Percentiles rank a stretch among this genome's conserved stretches.
phyloP scores from a whole-genome alignment of 768 basidiomycete species.

The Kwoniella europaea region DNA sequence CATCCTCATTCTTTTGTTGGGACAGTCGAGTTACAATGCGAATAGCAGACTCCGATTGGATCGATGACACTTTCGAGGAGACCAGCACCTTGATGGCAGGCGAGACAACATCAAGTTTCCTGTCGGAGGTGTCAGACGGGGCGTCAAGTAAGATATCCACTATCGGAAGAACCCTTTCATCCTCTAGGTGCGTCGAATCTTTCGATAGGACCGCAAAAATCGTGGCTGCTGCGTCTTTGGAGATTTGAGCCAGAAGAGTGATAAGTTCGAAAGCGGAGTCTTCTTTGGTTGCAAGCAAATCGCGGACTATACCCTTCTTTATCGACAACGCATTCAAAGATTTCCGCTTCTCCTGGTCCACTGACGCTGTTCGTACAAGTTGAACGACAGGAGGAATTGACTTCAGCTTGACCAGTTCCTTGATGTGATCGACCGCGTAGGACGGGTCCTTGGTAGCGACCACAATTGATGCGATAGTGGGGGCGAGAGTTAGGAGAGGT shows the following conservation, averaged over 20 bases:
- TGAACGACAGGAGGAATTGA: background rate
- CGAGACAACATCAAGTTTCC: background rate
- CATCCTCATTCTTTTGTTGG: background rate
- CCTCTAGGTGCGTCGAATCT: background rate
- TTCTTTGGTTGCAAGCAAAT: constrained; percentile 1
- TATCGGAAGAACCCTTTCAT: constrained; percentile 12
- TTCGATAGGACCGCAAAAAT: constrained; percentile 9
- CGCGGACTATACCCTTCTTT: constrained; percentile 21
- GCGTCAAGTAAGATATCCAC: constrained; percentile 13
- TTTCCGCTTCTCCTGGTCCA: background rate
- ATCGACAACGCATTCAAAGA: background rate
- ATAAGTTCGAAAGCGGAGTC: constrained; percentile 16
- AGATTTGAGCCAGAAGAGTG: background rate
- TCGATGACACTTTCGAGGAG: background rate
- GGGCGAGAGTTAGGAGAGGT: background rate
- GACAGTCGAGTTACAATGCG: background rate
- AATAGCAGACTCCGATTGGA: constrained; percentile 6
- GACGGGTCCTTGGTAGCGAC: constrained; percentile 21
- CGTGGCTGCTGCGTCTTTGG: background rate
- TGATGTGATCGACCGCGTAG: constrained; percentile 33
- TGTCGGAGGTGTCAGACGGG: constrained; percentile 3
- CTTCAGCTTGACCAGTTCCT: constrained; percentile 17
- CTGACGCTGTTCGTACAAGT: background rate
- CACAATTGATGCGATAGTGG: constrained; percentile 22
- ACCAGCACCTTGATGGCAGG: constrained; percentile 9